Base-by-base conservation (phyloP, 148 eudicot genomes). In the Cornus controversa region DNA sequence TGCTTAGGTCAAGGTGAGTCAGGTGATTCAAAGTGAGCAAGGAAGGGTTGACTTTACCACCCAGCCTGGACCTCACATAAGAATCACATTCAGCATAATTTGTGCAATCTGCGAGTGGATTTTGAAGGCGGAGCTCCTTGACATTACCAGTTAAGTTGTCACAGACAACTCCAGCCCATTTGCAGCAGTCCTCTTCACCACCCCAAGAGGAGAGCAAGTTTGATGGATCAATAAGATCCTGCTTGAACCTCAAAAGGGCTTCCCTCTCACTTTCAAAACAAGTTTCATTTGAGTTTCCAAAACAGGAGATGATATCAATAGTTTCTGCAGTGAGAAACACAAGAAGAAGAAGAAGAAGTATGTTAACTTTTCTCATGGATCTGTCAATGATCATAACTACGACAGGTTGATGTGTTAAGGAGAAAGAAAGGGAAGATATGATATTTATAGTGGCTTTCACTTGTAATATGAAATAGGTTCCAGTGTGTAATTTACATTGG, bases 81-180 rank as follows among this genome's bases (percentile, higher is more conserved):
- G 27, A 11, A 28, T 66, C 20, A 28, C 13, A 13, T 0, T 22
- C 37, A 6, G 25, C 16, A 1, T 1, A 66, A 10, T 27, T 66
- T 27, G 60, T 13, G 18, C 7, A 27, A n/a, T 27, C 20, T 54
- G 4, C 60, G 22, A 13, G 5, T 10, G 69, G 69, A 66, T 28
- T 28, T 28, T 14, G 22, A 28, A 66, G 69, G 37, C 15, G 29
- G 28, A 67, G 79, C 53, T 47, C 40, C 18, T 6, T 18, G 27
- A 76, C 79, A 53, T 67, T 71, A 23, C 72, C 72, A 15, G 72
- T 76, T 18, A 20, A 7, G 18, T 76, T 67, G 79, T 45, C 29
- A 47, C 79, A 76, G 6, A 67, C 64, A 5, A 76, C 72, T 26
- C 79, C 79, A 24, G 28, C 34, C 79, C 79, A 76, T 11, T 28